Conservation (phyloP, 768 basidiomycete genomes). For the Tulasnella sp. region DNA sequence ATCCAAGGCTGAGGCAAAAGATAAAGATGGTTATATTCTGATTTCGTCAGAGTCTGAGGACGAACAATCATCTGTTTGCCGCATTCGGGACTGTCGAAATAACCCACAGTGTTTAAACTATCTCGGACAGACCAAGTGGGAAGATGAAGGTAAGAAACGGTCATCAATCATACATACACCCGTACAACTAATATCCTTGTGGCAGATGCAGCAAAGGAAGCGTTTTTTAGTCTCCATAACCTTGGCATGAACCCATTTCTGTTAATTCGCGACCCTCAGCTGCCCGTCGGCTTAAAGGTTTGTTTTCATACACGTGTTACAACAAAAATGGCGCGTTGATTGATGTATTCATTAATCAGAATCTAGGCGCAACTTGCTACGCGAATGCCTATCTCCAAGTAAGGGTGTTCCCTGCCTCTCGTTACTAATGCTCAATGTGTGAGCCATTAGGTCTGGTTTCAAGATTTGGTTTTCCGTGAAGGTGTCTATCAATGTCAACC, state of each 20-base stretch:
- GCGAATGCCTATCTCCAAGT: conserved; percentile 92
- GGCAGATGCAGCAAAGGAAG: conserved; percentile 37
- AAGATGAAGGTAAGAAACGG: conserved; percentile 44
- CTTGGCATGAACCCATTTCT: conserved; percentile 44
- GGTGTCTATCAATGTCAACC: conserved; percentile 72
- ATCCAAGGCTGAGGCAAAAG: conserved; percentile 22
- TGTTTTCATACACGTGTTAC: conserved; percentile 13
- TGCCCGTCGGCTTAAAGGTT: conserved; percentile 71
- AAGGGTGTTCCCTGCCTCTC: conserved; percentile 9
- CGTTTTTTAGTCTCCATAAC: conserved; percentile 40
- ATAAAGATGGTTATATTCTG: conserved; percentile 46
- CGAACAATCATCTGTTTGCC: conserved; percentile 43
- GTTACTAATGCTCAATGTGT: not conserved
- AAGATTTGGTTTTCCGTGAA: conserved; percentile 64
- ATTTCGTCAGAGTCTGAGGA: conserved; percentile 54
- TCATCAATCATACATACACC: conserved; percentile 2
- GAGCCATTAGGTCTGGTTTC: conserved; percentile 72
- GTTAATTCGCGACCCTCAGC: conserved; percentile 36
- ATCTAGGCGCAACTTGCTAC: conserved; percentile 94
- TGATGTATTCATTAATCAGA: conserved; percentile 36
- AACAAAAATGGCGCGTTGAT: not conserved
- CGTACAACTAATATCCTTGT: conserved; percentile 19
- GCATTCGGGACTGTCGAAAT: conserved; percentile 48
- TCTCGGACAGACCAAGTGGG: conserved; percentile 74
- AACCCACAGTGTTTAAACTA: conserved; percentile 84